A percentile compares a stretch with the other conserved stretches of the same genome.
phyloP scores from a whole-genome alignment of 192 early-diverging fungal genomes.

The Powellomyces hirtus region DNA sequence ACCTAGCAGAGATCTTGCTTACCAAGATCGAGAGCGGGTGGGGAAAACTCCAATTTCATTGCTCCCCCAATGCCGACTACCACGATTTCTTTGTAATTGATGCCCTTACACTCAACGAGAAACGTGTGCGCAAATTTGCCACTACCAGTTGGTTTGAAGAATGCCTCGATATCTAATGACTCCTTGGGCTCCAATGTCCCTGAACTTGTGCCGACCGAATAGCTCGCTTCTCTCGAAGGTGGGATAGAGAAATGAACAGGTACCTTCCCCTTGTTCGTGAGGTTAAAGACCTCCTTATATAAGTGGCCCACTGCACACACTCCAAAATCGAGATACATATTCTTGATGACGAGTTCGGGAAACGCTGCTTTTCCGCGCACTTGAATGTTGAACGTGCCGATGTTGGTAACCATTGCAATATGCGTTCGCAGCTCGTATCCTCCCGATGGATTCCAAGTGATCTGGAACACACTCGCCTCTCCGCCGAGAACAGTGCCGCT shows the following conservation, averaged over 20 bases:
- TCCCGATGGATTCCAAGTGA: slow-evolving; percentile 59
- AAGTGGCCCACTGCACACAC: slow-evolving; percentile 55
- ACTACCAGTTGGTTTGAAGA: slow-evolving; percentile 47
- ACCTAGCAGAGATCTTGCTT: not conserved
- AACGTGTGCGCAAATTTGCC: slow-evolving; percentile 50
- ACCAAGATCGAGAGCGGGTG: slow-evolving; percentile 47
- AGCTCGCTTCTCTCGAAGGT: slow-evolving; percentile 46
- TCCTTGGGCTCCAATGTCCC: slow-evolving; percentile 51
- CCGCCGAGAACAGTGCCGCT: slow-evolving; percentile 44
- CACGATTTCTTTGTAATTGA: slow-evolving; percentile 63
- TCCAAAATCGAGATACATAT: slow-evolving; percentile 58
- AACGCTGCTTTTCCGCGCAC: slow-evolving; percentile 61
- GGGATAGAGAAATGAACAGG: slow-evolving; percentile 56
- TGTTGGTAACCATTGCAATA: slow-evolving; percentile 54
- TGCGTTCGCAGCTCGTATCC: slow-evolving; percentile 63
- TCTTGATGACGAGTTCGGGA: slow-evolving; percentile 53
- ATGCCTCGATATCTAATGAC: slow-evolving; percentile 40
- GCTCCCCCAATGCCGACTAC: slow-evolving; percentile 58
- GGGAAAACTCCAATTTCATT: slow-evolving; percentile 54
- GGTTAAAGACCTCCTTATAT: slow-evolving; percentile 46
- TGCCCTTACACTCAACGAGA: slow-evolving; percentile 61
- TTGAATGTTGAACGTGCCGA: slow-evolving; percentile 55
- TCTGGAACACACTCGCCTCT: slow-evolving; percentile 33
- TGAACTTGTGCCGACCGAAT: slow-evolving; percentile 32
- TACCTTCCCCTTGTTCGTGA: slow-evolving; percentile 60